phyloP scores from a whole-genome alignment of 306 rosid genomes.

The Glycine soja region DNA sequence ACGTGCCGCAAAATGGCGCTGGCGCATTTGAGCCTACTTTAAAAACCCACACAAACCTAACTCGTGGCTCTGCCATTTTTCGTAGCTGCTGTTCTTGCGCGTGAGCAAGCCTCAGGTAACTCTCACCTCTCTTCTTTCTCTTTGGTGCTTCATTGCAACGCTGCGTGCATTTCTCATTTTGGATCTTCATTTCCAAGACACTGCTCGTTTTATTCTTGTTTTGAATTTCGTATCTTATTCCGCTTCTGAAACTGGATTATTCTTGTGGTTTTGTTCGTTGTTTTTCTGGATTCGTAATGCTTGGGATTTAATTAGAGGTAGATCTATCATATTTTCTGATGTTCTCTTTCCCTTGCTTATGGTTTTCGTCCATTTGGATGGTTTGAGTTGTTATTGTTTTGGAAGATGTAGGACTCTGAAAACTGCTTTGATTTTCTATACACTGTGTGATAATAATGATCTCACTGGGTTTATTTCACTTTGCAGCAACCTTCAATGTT shows the following conservation, averaged over 20 bases:
- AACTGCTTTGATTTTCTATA: too few relatives aligned
- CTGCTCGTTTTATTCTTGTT: background rate
- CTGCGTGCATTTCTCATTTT: background rate
- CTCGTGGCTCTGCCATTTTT: background rate
- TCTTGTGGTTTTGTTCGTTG: background rate
- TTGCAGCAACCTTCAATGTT: too few relatives aligned
- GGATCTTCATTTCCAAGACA: background rate
- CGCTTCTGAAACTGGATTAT: background rate
- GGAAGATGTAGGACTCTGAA: background rate
- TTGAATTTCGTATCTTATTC: background rate
- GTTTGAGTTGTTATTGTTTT: too few relatives aligned
- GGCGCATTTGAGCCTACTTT: too few relatives aligned
- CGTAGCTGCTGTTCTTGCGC: background rate
- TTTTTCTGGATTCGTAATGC: background rate
- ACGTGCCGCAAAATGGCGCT: too few relatives aligned
- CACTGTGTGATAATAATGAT: background rate
- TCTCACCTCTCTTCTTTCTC: background rate
- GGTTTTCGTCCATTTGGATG: background rate
- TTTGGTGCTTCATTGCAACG: background rate
- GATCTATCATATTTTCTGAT: background rate
- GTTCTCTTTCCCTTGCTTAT: background rate
- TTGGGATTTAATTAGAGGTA: background rate
- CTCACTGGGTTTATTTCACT: too few relatives aligned
- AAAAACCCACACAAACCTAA: constrained; percentile 2
- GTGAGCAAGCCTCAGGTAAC: constrained; percentile 4